These are phyloP conservation scores for Penicillium ochrochloron DNA, from an alignment of 495 filamentous ascomycete species.

Conservation along the genomic window DNA sequence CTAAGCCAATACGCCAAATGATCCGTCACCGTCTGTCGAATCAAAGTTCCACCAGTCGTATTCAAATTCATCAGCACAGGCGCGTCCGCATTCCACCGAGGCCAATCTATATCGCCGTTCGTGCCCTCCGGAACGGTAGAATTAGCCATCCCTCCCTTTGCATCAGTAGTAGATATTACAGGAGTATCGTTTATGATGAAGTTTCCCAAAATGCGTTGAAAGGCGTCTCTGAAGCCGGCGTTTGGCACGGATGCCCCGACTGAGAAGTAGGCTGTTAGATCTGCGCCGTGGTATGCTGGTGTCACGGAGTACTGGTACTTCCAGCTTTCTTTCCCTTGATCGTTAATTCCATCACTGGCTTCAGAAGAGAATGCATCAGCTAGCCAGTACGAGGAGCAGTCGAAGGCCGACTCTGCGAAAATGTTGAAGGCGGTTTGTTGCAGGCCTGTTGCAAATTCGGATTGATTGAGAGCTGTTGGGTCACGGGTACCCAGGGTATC, in stretches of 20 bases:
- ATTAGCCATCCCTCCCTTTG: not conserved
- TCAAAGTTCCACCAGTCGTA: not conserved
- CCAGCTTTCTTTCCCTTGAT: not conserved
- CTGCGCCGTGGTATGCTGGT: not conserved
- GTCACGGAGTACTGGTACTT: not conserved
- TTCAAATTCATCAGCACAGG: not conserved
- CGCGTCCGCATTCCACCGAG: not conserved
- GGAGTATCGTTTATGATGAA: not conserved
- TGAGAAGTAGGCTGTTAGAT: not conserved
- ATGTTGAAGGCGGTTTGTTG: not conserved
- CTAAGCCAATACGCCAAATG: not conserved
- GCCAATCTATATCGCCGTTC: not conserved
- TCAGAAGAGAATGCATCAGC: not conserved
- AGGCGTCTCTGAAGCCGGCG: not conserved
- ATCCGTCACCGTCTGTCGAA: not conserved
- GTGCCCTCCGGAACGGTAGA: not conserved
- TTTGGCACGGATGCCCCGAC: not conserved
- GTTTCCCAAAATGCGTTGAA: not conserved
- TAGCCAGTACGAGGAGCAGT: not conserved
- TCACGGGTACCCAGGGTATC: not conserved
- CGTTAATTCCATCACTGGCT: no score
- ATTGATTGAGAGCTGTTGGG: not conserved
- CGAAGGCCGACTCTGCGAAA: not conserved
- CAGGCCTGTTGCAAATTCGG: not conserved
- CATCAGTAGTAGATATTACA: not conserved